These are phyloP conservation scores for Cladophialophora bantiana DNA, from an alignment of 2,329 filamentous ascomycete genomes.

Conservation along the genomic window DNA sequence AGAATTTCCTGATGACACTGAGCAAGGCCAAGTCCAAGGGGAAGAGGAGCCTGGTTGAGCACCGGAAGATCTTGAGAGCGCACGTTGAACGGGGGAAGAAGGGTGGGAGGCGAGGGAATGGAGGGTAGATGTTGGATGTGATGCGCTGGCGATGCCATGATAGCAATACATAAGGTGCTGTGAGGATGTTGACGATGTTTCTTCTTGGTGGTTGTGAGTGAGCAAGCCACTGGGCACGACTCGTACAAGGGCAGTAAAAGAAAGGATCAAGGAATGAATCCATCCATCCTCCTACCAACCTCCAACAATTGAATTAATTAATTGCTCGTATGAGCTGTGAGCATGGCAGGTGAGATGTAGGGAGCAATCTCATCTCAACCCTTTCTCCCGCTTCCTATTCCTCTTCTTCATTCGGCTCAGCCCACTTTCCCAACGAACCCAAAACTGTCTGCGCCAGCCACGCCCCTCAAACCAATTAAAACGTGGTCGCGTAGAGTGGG, in stretches of 20 bases:
- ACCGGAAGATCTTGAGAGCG: slow-evolving; percentile 77
- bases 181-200: too few relatives aligned
- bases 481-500: slow-evolving; percentile 10
- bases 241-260: background rate
- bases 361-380: slow-evolving; percentile 13
- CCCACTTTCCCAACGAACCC: slow-evolving; percentile 3
- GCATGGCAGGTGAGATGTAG: background rate
- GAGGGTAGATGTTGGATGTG: slow-evolving; percentile 1
- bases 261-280: background rate
- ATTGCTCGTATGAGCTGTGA: background rate
- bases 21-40: slow-evolving; percentile 96
- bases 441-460: background rate
- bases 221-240: too few relatives aligned
- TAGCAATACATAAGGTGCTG: too few relatives aligned
- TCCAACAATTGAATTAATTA: too few relatives aligned
- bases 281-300: background rate
- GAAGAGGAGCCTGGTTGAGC: slow-evolving; percentile 90
- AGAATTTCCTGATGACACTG: slow-evolving; percentile 99
- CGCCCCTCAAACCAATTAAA: slow-evolving; percentile 14
- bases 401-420: slow-evolving; percentile 2
- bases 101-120: slow-evolving; percentile 47
- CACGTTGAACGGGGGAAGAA: slow-evolving; percentile 81
- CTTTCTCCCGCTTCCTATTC: background rate
- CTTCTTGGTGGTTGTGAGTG: too few relatives aligned
- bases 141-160: background rate